These are phyloP conservation scores for Colletotrichum gigasporum DNA, from an alignment of 2,329 filamentous ascomycete genomes.

Conservation along the genomic window DNA sequence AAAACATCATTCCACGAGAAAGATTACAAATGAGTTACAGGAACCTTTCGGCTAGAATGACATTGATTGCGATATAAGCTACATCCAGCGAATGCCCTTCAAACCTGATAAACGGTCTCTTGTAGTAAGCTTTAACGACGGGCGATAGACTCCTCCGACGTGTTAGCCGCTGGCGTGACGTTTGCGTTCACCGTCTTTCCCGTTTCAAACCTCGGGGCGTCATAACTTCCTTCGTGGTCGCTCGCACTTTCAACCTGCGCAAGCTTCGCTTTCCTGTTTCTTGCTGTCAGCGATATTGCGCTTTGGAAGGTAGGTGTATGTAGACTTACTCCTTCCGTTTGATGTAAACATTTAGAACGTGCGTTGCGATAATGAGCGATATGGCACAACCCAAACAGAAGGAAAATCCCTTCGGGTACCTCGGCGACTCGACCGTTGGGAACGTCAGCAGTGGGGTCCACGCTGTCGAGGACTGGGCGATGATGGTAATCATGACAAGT, in stretches of 20 bases:
- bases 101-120: too few species aligned
- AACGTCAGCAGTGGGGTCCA: constrained; percentile 66
- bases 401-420: constrained; percentile 55
- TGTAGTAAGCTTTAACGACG: too few species aligned
- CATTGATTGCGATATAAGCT: too few species aligned
- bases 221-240: background rate
- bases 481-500: constrained; percentile 38
- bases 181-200: background rate
- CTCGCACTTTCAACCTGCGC: background rate
- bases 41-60: too few species aligned
- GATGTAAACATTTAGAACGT: constrained; percentile 29
- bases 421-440: constrained; percentile 52
- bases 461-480: constrained; percentile 62
- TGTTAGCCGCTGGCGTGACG: background rate
- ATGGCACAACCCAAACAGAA: constrained; percentile 39
- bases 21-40: too few species aligned
- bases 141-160: background rate
- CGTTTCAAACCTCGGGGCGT: background rate
- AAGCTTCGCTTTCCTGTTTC: background rate
- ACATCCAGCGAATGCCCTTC: too few species aligned
- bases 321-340: constrained; percentile 29
- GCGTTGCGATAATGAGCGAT: constrained; percentile 24
- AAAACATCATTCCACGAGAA: too few species aligned
- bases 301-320: rapidly evolving
- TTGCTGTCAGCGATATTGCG: background rate